Base-by-base conservation (phyloP, 2,329 filamentous ascomycete species). In the Fusarium hainanense region DNA sequence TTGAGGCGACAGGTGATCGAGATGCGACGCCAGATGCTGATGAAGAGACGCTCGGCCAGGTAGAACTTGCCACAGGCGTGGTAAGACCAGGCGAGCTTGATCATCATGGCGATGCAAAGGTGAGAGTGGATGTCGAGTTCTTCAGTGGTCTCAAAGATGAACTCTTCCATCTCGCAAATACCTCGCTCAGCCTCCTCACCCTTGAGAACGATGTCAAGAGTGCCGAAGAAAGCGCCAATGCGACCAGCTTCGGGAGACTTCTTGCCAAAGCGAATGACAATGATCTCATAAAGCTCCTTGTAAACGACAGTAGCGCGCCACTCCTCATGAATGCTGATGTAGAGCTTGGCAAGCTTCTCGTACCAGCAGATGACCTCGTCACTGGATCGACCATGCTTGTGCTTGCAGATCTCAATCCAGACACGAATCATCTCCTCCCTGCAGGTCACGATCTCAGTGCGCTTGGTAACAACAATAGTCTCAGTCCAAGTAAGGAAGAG, bases 1-100 rank as follows among this genome's bases (percentile, higher is more conserved):
- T 77, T 77, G 30, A 70, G 66, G 16, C 76, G 75, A 40, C 76
- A 77, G 9, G 75, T 74, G 25, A 76, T 70, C 10, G 78, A 80
- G 49, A 82, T 74, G n/a, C 76, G 77, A 8, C 79, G 77, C 81
- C 81, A 82, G 10, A 82, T 76, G 20, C 74, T 76, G 54, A 82
- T 75, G 58, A 80, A 82, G 9, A 82, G 75, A 21, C 77, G 77
- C 72, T 82, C 81, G 0, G 80, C 80, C 8, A 78, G 74, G 47
- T 76, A 69, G 52, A 74, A 74, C 58, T 80, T 73, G 23, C 75
- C 69, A 12, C 76, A 74, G 7, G 72, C 71, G 57, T 79, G 75
- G 50, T 82, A 82, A 0, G 77, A 74, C 20, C 72, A 62, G 1
- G 80, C 80, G 3, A 82, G 74, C 13, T 74, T 74, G 20, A 82